phyloP scores from a whole-genome alignment of 1,284 basidiomycete genomes.

The Cryptococcus amylolentus region DNA sequence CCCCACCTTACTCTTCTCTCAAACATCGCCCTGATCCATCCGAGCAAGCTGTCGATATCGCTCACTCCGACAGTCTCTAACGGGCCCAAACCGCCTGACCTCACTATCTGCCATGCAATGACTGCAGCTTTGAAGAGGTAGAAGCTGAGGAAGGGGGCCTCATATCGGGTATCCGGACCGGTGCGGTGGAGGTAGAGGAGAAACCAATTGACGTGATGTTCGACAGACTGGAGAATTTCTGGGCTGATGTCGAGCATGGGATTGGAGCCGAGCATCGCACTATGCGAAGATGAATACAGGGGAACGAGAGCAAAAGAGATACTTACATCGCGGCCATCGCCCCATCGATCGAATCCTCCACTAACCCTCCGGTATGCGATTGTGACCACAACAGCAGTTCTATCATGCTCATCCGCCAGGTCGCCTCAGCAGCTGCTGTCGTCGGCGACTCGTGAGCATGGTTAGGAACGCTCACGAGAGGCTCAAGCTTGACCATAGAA shows the following conservation, averaged over 20 bases:
- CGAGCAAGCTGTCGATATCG: constrained; percentile 12
- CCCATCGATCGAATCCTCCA: constrained; percentile 29
- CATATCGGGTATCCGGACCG: background rate
- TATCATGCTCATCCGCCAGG: constrained; percentile 32
- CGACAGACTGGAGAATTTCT: constrained; percentile 15
- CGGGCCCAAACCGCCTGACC: constrained; percentile 9
- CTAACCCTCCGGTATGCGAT: constrained; percentile 29
- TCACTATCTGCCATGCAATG: constrained; percentile 28
- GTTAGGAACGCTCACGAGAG: constrained; percentile 2
- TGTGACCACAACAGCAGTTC: constrained; percentile 32
- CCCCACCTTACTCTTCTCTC: constrained; percentile 12
- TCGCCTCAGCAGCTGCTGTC: constrained; percentile 15
- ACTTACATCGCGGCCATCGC: constrained; percentile 35
- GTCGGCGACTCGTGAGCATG: background rate
- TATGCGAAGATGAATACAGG: background rate
- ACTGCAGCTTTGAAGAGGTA: constrained; percentile 32
- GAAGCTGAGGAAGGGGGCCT: constrained; percentile 29
- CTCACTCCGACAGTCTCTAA: constrained; percentile 5
- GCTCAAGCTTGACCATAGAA: constrained; percentile 17
- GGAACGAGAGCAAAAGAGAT: background rate
- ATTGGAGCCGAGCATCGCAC: constrained; percentile 1
- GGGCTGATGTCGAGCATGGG: constrained; percentile 15
- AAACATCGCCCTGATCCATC: constrained; percentile 21
- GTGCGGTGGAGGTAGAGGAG: constrained; percentile 24
- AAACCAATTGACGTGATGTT: constrained; percentile 27